Evolutionary conservation across 1,284 basidiomycete genomes (phyloP), one percentile per base, ranked within the genome.

Genomic region (Cutaneotrichosporon daszewskae): DNA sequence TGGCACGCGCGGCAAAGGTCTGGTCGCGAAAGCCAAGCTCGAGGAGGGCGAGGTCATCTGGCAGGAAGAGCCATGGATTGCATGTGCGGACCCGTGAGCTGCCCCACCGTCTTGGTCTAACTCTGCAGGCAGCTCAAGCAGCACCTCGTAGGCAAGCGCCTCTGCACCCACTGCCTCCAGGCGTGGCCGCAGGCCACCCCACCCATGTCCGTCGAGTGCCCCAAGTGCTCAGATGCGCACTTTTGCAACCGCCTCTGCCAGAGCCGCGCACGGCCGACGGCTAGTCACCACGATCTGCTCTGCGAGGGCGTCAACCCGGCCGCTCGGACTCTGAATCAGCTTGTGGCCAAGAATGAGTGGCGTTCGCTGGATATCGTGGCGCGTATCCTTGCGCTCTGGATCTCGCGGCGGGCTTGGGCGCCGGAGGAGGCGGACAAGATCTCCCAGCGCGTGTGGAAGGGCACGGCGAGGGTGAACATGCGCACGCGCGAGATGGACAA

Each of bases 231-330:
- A 56, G 73, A 77, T 12, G 78, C 80, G 8, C 73, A 79, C 29
- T 92, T 88, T 72, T 91, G 88, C 72, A 85, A 80, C 52, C 77
- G 84, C 4, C 76, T 86, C 1, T 91, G 88, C 61, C 75, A 79
- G 13, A 65, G 76, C 7, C 55, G 59, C 40, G 49, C 58, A 1
- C 78, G 82, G 16, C 77, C 79, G 1, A 52, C 58, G 5, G 75
- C 75, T 0, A 76, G 76, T 42, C 77, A 78, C 8, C 87, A 89
- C 52, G 78, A 81, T 0, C 71, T 91, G 2, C 74, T 92, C 9
- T 92, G 88, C 57, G 75, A 80, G 1, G 75, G 78, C 1, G 79
- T 81, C 43, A 92, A 90, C 59, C 84, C 84, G 0, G 79, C 77
- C 5, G 79, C 77, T 2, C 66, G 72, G 3, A 75, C 78, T 0